Conservation (phyloP, 2,329 filamentous ascomycete species). For the Neofusicoccum ribis region DNA sequence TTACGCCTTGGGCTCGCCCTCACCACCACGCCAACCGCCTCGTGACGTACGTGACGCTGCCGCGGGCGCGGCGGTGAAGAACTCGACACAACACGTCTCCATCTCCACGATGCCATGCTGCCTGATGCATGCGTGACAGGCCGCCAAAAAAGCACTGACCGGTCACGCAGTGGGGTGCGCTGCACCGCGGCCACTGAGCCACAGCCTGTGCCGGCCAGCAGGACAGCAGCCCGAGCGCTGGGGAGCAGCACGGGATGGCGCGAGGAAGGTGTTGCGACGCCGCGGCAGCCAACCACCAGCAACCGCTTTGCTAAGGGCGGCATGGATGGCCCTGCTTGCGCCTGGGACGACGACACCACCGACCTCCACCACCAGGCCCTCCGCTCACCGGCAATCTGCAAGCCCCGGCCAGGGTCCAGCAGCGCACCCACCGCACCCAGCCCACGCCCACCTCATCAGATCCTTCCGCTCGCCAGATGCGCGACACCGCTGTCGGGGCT, state of each 20-base stretch:
- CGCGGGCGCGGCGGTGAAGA: conserved; percentile 5
- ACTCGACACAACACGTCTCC: neutral
- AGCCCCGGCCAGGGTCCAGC: conserved; percentile 9
- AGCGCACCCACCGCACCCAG: conserved; percentile 1
- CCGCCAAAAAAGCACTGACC: conserved; percentile 1
- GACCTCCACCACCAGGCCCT: neutral
- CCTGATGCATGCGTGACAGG: conserved; percentile 12
- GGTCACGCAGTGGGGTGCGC: conserved; percentile 11
- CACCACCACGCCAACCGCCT: conserved; percentile 4
- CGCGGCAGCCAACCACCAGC: neutral
- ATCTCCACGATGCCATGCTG: conserved; percentile 2
- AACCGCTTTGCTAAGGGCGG: conserved; percentile 1
- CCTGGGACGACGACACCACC: neutral
- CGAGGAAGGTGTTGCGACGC: conserved; percentile 15
- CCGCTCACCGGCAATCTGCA: conserved; percentile 11
- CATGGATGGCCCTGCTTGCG: conserved; percentile 5
- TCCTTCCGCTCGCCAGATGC: conserved; percentile 11
- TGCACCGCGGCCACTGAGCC: neutral
- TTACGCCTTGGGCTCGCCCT: conserved; percentile 10
- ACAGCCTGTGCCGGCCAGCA: neutral
- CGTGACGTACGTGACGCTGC: conserved; percentile 8
- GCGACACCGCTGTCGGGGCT: conserved; percentile 9
- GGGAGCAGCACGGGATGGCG: neutral
- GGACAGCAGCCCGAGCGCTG: conserved; percentile 2
- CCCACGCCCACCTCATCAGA: conserved; percentile 13